A percentile compares a stretch with the other conserved stretches of the same genome.
Evolutionary conservation across 176 grass and related monocot species (phyloP).

Genomic region (Cenchrus americanus): DNA sequence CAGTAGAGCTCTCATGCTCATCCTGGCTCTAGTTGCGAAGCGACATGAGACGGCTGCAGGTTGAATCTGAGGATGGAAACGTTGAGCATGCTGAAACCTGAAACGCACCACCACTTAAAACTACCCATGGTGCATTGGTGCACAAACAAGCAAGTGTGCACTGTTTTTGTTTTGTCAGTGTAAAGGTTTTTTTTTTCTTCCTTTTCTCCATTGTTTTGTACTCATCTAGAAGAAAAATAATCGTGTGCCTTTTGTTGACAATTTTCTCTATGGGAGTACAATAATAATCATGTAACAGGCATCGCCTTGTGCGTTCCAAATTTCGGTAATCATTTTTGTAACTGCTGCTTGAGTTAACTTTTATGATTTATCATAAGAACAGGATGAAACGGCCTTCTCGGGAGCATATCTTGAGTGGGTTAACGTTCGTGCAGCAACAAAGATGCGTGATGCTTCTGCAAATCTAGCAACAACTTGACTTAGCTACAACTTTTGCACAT

Average conservation of each 20-base stretch:
- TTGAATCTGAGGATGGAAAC: background rate
- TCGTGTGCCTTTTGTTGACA: background rate
- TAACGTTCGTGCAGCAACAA: background rate
- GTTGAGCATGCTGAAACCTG: background rate
- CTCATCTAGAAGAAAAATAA: constrained; percentile 35
- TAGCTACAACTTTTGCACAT: constrained; percentile 37
- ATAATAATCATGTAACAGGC: constrained; percentile 1
- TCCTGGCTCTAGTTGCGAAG: background rate
- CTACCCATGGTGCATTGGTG: background rate
- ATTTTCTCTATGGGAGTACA: background rate
- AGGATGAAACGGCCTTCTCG: background rate
- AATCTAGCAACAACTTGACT: constrained; percentile 34
- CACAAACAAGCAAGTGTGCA: background rate
- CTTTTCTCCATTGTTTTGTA: background rate
- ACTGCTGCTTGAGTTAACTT: background rate
- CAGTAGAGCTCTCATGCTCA: constrained; percentile 14
- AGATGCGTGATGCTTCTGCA: constrained; percentile 13
- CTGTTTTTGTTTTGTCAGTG: constrained; percentile 6
- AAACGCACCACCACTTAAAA: background rate
- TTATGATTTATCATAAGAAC: background rate
- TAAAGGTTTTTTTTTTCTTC: background rate
- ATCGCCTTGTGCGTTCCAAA: background rate
- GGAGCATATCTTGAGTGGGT: background rate
- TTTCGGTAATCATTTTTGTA: background rate
- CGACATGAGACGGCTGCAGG: background rate